Percentiles rank a stretch among this genome's conserved stretches.
phyloP scores from a whole-genome alignment of 768 basidiomycete species.

The Phaeotremella fagi region DNA sequence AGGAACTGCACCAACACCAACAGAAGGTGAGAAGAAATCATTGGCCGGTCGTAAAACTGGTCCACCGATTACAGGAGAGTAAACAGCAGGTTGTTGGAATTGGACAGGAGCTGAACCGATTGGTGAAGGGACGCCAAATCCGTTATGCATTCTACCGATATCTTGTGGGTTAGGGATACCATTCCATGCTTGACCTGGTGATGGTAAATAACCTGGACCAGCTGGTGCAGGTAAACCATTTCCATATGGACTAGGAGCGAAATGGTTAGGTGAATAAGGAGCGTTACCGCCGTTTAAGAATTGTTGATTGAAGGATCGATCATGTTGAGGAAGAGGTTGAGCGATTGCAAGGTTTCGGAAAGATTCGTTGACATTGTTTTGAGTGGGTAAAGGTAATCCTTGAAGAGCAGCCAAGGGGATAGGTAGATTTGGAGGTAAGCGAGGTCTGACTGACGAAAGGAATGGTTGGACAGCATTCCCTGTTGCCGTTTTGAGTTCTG shows the following conservation, averaged over 20 bases:
- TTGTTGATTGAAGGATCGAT: slow-evolving; percentile 11
- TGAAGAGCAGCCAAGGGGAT: slow-evolving; percentile 25
- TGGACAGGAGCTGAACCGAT: slow-evolving; percentile 12
- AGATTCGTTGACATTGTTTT: slow-evolving; percentile 4
- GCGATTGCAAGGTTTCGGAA: slow-evolving; percentile 15
- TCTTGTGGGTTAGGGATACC: background rate
- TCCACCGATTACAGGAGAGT: slow-evolving; percentile 24
- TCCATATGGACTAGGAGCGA: background rate
- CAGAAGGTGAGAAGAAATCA: slow-evolving; percentile 31
- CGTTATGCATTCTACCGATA: background rate
- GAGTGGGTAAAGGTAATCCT: slow-evolving; percentile 12
- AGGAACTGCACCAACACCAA: slow-evolving; percentile 34
- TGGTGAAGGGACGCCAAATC: slow-evolving; percentile 25
- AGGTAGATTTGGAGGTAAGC: slow-evolving; percentile 51
- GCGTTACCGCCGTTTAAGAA: slow-evolving; percentile 12
- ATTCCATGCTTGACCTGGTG: slow-evolving; percentile 19
- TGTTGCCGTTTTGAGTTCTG: slow-evolving; percentile 44
- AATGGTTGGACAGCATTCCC: slow-evolving; percentile 48
- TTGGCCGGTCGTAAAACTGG: slow-evolving; percentile 6
- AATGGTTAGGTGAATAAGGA: slow-evolving; percentile 6
- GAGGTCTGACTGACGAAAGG: slow-evolving; percentile 51
- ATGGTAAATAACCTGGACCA: slow-evolving; percentile 5
- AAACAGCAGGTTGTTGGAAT: slow-evolving; percentile 16
- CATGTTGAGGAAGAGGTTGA: slow-evolving; percentile 6
- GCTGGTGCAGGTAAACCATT: background rate